Conservation (phyloP, 2,329 filamentous ascomycete species). For the Fusarium sambucinum region DNA sequence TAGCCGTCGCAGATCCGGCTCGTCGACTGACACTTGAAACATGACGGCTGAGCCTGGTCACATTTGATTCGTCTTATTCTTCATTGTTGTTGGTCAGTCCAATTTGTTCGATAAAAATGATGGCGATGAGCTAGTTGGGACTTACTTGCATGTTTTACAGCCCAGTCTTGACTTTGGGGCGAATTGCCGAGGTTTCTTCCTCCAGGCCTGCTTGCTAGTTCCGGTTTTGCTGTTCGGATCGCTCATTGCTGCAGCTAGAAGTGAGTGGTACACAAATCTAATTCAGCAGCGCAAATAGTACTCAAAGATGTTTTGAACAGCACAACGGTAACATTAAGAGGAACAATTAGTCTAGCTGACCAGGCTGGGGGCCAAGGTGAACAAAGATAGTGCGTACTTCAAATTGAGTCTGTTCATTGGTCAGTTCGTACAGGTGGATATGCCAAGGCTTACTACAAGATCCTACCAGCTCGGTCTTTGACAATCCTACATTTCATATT, state of each 20-base stretch:
- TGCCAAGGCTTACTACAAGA: neutral
- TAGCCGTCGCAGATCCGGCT: neutral
- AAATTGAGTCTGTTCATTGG: neutral
- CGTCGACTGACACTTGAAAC: neutral
- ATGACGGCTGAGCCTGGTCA: neutral
- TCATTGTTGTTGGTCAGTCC: neutral
- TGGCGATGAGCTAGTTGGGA: neutral
- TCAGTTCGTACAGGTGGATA: slow-evolving; percentile 5
- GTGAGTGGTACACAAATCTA: no score
- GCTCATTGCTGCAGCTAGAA: neutral
- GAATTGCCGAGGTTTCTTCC: neutral
- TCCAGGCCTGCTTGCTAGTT: neutral
- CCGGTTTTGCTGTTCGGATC: neutral
- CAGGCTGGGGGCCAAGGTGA: no score
- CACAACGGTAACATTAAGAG: neutral
- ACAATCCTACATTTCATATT: neutral
- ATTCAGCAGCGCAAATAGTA: neutral
- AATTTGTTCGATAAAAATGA: no score
- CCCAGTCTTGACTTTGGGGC: slow-evolving; percentile 1
- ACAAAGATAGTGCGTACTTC: neutral
- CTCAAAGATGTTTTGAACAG: neutral
- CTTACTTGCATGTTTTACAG: slow-evolving; percentile 2
- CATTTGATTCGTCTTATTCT: slow-evolving; percentile 5
- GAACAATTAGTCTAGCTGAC: neutral
- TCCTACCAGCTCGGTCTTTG: neutral